Percentiles rank a stretch among this genome's conserved stretches.
Evolutionary conservation across 768 basidiomycete species (phyloP).

Genomic region (Leucogyrophana mollusca): DNA sequence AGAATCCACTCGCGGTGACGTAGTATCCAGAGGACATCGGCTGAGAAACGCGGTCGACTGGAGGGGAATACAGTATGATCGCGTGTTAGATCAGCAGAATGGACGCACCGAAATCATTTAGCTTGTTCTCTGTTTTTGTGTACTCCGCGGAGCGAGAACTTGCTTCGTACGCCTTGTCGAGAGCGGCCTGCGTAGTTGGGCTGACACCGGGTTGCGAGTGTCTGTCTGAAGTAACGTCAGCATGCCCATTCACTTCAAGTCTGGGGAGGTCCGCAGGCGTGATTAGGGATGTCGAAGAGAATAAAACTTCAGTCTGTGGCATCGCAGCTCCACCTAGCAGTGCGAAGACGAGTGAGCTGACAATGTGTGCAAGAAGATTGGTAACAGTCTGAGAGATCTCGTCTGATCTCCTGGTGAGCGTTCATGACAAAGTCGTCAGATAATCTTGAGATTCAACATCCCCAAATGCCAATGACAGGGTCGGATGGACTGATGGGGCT

Average conservation of each 20-base stretch:
- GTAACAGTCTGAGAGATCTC: too few species aligned
- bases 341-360: too few species aligned
- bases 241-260: constrained; percentile 1
- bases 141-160: not conserved
- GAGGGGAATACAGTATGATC: too few species aligned
- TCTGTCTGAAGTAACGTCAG: not conserved
- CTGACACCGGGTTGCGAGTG: too few species aligned
- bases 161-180: not conserved
- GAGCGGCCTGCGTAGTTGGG: not conserved
- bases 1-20: not conserved
- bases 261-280: not conserved
- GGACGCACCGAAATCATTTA: constrained; percentile 1
- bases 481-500: too few species aligned
- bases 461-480: too few species aligned
- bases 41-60: not conserved
- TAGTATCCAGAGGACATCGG: not conserved
- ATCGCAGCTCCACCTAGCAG: too few species aligned
- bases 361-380: too few species aligned
- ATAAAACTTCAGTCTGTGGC: too few species aligned
- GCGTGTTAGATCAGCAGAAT: not conserved
- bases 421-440: too few species aligned
- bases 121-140: not conserved
- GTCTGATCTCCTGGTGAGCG: too few species aligned
- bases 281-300: not conserved
- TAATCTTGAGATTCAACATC: too few species aligned